These are phyloP conservation scores for Mycogone perniciosa DNA, from an alignment of 2,329 filamentous ascomycete species.

Conservation along the genomic window DNA sequence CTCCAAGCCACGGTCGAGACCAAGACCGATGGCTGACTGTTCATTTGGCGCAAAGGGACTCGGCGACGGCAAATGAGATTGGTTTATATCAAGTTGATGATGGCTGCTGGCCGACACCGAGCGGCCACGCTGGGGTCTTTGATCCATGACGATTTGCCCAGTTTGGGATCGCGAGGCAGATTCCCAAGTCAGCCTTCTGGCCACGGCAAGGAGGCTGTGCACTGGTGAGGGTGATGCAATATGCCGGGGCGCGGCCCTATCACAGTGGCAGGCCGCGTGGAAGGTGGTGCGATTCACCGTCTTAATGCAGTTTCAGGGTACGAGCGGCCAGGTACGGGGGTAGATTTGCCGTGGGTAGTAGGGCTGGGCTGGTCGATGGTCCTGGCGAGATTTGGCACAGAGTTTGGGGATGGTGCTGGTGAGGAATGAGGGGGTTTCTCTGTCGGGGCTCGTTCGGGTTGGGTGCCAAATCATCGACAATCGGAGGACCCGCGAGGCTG, in stretches of 20 bases:
- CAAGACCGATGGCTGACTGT: slow-evolving; percentile 23
- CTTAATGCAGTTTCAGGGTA: slow-evolving; percentile 10
- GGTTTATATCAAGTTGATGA: slow-evolving; percentile 59
- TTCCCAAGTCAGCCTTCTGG: slow-evolving; percentile 39
- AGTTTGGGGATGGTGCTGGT: slow-evolving; percentile 7
- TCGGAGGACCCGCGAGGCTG: slow-evolving; percentile 12
- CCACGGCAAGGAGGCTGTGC: slow-evolving; percentile 32
- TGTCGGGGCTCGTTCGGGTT: slow-evolving; percentile 12
- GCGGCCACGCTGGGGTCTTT: slow-evolving; percentile 44
- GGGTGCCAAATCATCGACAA: slow-evolving; percentile 13
- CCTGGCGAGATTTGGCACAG: slow-evolving; percentile 4
- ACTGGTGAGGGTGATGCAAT: slow-evolving; percentile 18
- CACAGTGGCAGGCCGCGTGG: slow-evolving; percentile 12
- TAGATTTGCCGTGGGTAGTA: slow-evolving; percentile 9
- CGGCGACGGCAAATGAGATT: slow-evolving; percentile 58
- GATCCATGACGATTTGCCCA: slow-evolving; percentile 33
- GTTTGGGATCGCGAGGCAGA: slow-evolving; percentile 35
- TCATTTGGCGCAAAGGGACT: slow-evolving; percentile 46
- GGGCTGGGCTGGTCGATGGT: slow-evolving; percentile 10
- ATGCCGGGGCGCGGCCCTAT: slow-evolving; percentile 15
- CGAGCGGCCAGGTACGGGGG: slow-evolving; percentile 9
- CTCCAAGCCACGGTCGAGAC: slow-evolving; percentile 50
- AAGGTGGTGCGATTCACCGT: slow-evolving; percentile 10
- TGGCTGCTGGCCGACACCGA: slow-evolving; percentile 55
- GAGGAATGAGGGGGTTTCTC: slow-evolving; percentile 6